Evolutionary conservation across 441 rosid species (phyloP).

Genomic region (Gossypium trilobum): DNA sequence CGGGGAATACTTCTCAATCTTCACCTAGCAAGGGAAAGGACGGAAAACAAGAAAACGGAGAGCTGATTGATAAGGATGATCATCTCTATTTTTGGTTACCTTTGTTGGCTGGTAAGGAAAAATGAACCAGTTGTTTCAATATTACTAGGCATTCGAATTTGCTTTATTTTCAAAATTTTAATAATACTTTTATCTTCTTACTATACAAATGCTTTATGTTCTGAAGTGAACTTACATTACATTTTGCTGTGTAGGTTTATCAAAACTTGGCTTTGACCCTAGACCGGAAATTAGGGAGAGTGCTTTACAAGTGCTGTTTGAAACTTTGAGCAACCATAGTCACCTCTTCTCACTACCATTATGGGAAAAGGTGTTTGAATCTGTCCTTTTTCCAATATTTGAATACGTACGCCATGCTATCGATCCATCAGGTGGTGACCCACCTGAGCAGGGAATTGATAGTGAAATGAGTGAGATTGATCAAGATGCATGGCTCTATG

Average conservation of each 20-base stretch:
- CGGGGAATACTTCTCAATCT: conserved; percentile 43
- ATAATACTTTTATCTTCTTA: neutral
- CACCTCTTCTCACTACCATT: conserved; percentile 77
- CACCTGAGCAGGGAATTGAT: conserved; percentile 54
- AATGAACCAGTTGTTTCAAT: conserved; percentile 14
- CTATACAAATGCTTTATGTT: conserved; percentile 8
- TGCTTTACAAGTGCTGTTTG: conserved; percentile 87
- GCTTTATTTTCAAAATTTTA: neutral
- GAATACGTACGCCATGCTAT: conserved; percentile 97
- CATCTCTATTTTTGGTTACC: conserved; percentile 98
- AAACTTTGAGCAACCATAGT: conserved; percentile 88
- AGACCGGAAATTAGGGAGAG: conserved; percentile 98
- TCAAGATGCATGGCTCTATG: conserved; percentile 99
- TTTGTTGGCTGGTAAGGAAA: conserved; percentile 75
- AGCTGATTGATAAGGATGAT: conserved; percentile 52
- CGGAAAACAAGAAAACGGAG: conserved; percentile 60
- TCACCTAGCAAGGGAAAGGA: conserved; percentile 47
- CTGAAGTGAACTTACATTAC: neutral
- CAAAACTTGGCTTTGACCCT: conserved; percentile 97
- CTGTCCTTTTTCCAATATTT: conserved; percentile 92
- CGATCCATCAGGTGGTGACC: conserved; percentile 80
- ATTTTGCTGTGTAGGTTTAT: conserved; percentile 57
- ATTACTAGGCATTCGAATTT: neutral
- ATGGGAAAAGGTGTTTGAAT: conserved; percentile 93
- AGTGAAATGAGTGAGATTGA: conserved; percentile 60